phyloP scores from a whole-genome alignment of 2,329 filamentous ascomycete genomes.

The Claviceps sp. region DNA sequence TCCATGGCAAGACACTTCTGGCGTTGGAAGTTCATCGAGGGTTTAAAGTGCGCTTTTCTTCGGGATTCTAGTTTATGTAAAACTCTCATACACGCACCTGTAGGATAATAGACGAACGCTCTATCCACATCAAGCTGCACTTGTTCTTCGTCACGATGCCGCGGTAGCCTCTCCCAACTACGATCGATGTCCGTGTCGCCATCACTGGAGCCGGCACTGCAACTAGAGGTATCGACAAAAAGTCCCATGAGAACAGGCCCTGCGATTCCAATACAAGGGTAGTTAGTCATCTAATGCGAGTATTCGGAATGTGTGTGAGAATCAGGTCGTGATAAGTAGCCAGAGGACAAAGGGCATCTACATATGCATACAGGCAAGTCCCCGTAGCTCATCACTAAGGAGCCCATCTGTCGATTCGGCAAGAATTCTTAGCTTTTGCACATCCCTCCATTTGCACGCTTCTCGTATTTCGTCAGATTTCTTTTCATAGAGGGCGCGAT shows the following conservation, averaged over 20 bases:
- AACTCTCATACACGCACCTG: conserved; percentile 35
- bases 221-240: background rate
- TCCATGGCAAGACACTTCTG: background rate
- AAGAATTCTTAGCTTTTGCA: conserved; percentile 40
- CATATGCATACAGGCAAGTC: conserved; percentile 54
- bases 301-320: background rate
- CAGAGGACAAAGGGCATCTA: background rate
- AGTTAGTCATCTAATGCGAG: background rate
- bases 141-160: conserved; percentile 81
- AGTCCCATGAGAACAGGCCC: conserved; percentile 49
- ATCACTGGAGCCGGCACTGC: background rate
- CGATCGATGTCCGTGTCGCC: background rate
- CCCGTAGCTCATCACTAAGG: conserved; percentile 53
- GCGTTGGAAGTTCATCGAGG: background rate
- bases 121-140: conserved; percentile 85
- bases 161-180: conserved; percentile 50
- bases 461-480: conserved; percentile 21
- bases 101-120: conserved; percentile 95
- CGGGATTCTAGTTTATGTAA: background rate
- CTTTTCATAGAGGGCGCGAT: background rate
- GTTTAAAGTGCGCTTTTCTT: background rate
- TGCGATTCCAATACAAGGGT: conserved; percentile 16
- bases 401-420: conserved; percentile 55
- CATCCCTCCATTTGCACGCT: conserved; percentile 46
- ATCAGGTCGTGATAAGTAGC: conserved; percentile 4